These are phyloP conservation scores for Trichosporon sp. DNA, from an alignment of 1,284 basidiomycete species.

Conservation along the genomic window DNA sequence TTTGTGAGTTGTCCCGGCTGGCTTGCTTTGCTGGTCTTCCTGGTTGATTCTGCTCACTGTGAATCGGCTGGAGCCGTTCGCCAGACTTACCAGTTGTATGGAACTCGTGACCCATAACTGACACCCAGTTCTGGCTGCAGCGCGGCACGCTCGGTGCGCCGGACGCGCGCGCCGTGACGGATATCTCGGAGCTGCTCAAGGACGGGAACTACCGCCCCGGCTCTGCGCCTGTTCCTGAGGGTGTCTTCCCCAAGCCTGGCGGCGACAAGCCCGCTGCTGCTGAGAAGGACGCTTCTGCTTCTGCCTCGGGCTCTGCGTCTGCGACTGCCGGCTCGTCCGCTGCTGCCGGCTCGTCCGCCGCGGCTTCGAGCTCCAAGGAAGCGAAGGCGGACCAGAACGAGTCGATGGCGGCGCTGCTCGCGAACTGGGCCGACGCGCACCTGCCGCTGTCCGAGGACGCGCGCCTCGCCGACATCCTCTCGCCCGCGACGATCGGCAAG, in stretches of 20 bases:
- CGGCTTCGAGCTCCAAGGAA: constrained; percentile 6
- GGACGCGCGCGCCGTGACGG: constrained; percentile 36
- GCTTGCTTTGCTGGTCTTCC: too few species aligned
- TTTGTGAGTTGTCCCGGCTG: constrained; percentile 35
- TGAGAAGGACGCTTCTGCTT: constrained; percentile 24
- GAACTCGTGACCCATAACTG: background rate
- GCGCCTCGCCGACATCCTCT: constrained; percentile 43
- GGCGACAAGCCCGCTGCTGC: constrained; percentile 13
- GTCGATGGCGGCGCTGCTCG: constrained; percentile 39
- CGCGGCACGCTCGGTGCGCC: constrained; percentile 25
- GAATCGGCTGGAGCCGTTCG: too few species aligned
- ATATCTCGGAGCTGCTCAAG: constrained; percentile 43
- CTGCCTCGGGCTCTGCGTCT: too few species aligned
- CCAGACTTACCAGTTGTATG: too few species aligned
- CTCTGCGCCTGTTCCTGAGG: constrained; percentile 13
- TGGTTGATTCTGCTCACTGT: too few species aligned
- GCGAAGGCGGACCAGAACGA: constrained; percentile 13
- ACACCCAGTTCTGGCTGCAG: constrained; percentile 48
- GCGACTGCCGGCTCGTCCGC: constrained; percentile 6
- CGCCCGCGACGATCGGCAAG: constrained; percentile 33
- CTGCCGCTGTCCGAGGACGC: constrained; percentile 29
- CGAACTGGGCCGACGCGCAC: constrained; percentile 34
- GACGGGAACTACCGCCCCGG: constrained; percentile 34
- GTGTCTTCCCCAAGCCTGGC: constrained; percentile 5
- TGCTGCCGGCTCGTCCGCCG: constrained; percentile 8